Conservation (phyloP, 169 alveolate species). For the Plasmodium reichenowi region DNA sequence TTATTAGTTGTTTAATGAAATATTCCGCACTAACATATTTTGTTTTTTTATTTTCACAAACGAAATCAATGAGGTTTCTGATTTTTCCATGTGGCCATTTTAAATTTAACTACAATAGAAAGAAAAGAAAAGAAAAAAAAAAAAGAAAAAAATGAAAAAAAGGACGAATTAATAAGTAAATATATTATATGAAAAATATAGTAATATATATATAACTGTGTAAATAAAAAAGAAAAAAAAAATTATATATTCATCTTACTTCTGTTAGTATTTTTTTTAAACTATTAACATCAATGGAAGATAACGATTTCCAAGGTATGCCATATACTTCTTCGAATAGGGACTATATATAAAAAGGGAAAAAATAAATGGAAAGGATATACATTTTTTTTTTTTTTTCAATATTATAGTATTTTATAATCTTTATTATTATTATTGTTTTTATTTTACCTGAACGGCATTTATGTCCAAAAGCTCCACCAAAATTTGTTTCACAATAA, state of each 20-base stretch:
- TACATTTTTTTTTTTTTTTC: constrained; percentile 19
- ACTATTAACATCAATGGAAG: constrained; percentile 72
- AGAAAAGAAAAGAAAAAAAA: too few relatives aligned
- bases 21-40: constrained; percentile 76
- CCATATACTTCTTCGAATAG: constrained; percentile 74
- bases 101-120: constrained; percentile 53
- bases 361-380: background rate
- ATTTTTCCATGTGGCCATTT: constrained; percentile 77
- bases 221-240: constrained; percentile 5
- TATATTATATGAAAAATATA: background rate
- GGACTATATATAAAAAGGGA: constrained; percentile 32
- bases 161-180: too few relatives aligned
- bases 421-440: background rate
- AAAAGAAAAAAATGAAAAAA: background rate
- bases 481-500: constrained; percentile 80
- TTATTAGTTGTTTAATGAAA: constrained; percentile 71
- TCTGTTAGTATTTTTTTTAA: constrained; percentile 59
- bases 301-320: constrained; percentile 73
- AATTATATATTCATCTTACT: constrained; percentile 19
- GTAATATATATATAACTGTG: constrained; percentile 11
- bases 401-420: background rate
- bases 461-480: constrained; percentile 80
- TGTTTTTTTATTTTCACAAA: constrained; percentile 72
- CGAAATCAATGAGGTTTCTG: constrained; percentile 68
- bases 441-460: constrained; percentile 75